Base-by-base conservation (phyloP, 2,329 filamentous ascomycete genomes). In the Exophiala phaeomuriformis region DNA sequence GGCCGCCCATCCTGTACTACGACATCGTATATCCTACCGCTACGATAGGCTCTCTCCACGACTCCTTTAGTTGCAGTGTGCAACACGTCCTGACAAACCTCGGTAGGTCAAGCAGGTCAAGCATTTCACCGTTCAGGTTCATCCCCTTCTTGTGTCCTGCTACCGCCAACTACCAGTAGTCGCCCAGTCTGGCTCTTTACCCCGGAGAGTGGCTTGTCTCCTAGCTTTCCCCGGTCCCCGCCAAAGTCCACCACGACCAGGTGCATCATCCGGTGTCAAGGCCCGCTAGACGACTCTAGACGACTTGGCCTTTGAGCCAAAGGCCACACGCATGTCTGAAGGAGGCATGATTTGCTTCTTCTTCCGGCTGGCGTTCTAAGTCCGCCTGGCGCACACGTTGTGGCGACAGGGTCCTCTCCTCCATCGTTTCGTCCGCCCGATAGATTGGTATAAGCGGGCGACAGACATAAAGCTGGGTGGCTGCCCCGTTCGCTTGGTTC, bases 211-310 rank as follows among this genome's bases (percentile, higher is more conserved):
- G 19, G 19, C 19, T 19, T 27, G 40, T 42, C 40, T 42, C 19
- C 40, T 36, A 36, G 7, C 33, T 36, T 36, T 36, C 7, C 19
- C 19, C 19, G 19, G 19, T 19, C 19, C 33, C 33, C 5, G 10
- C 33, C 33, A 35, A 35, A 35, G 6, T 10, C 5, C 6, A 35
- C 33, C 39, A 32, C 28, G 49, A 46, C 49, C 27, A 51, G 49
- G 49, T 51, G 49, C 49, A 12, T 36, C 28, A 45, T 46, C 49
- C 49, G 49, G 49, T 28, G 12, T 41, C 39, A 41, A 41, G n/a
- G 39, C 12, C 28, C 10, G 19, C 19, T 19, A 19, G 19, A 19
- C 19, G 19, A 19, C 19, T 19, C 19, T 19, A 19, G 19, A 19
- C 19, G 19, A 19, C 19, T 19, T 19, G 19, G 19, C 19, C 19